Evolutionary conservation across 176 grass and related monocot genomes (phyloP), one percentile per base, ranked within the genome.

Genomic region (Hyparrhenia diplandra): DNA sequence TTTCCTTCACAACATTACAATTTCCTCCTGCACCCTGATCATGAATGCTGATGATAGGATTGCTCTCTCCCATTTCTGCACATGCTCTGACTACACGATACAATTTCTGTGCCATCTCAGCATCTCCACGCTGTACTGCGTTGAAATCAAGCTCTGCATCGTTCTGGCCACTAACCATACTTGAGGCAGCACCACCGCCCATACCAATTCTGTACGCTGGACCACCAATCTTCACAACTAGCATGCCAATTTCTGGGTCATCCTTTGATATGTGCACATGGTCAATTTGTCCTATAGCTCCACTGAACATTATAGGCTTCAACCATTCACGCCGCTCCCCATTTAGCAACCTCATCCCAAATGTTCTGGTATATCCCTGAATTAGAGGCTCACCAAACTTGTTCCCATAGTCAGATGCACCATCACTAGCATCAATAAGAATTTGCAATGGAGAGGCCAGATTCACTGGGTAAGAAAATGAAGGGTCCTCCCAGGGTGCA

Each of bases 11-110:
- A 27, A 97, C 92, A 82, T 94, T 97, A 69, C 92, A 97, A 42
- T 97, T 98, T 54, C 95, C 95, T 46, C 95, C 95, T n/a, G 92
- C 95, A 9, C 95, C 95, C 80, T 97, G 95, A 67, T 97, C 95
- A 85, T 97, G 95, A 84, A 97, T 97, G 74, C 92, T 97, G 66
- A 94, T 90, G 18, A 97, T 97, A 82, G 92, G 95, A 45, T 97
- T 97, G 17, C 57, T 80, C 28, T 40, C 37, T 80, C 95, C 95
- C 90, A 94, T 97, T 90, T 97, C 92, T 55, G 78, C 85, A 91
- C 92, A 97, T 55, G 95, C 91, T n/a, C 92, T 87, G 10, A 97
- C 86, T 49, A 97, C 90, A 2, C 92, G 89, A 67, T 97, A 97
- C 18, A 97, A 40, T 85, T 98, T 98, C 13, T 98, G 90, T 75